Percentiles rank a stretch among this genome's conserved stretches.
Conservation (phyloP, 108 stramenopile species). For the Cyclotella choctawhatcheeana region DNA sequence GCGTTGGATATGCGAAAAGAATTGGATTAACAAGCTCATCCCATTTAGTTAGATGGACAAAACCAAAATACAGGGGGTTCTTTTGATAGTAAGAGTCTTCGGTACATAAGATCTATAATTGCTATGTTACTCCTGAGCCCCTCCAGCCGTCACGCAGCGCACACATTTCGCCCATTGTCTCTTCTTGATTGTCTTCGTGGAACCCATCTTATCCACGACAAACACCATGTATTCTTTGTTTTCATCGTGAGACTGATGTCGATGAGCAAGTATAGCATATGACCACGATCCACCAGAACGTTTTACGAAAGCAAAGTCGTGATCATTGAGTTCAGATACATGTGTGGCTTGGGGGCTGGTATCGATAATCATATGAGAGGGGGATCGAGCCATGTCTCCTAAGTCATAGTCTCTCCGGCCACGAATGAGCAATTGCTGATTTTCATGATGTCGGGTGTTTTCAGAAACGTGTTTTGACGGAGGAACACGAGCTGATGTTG, state of each 20-base stretch:
- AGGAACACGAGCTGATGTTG: no score
- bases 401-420: neutral
- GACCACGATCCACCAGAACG: slow-evolving; percentile 3
- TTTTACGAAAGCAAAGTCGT: slow-evolving; percentile 8
- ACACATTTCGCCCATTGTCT: slow-evolving; percentile 28
- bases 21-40: no score
- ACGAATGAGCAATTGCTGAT: no score
- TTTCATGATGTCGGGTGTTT: no score
- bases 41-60: no score
- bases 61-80: no score
- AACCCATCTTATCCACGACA: slow-evolving; percentile 21
- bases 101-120: no score
- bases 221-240: slow-evolving; percentile 29
- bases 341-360: neutral
- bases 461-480: no score
- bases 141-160: no score
- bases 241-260: neutral
- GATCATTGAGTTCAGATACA: neutral
- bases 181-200: slow-evolving; percentile 25
- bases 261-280: slow-evolving; percentile 1
- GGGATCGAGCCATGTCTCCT: neutral
- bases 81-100: no score
- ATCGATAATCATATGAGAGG: neutral
- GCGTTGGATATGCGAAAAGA: no score
- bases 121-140: no score